Conservation (phyloP, 257 asterid genomes). For the Scutellaria galericulata region DNA sequence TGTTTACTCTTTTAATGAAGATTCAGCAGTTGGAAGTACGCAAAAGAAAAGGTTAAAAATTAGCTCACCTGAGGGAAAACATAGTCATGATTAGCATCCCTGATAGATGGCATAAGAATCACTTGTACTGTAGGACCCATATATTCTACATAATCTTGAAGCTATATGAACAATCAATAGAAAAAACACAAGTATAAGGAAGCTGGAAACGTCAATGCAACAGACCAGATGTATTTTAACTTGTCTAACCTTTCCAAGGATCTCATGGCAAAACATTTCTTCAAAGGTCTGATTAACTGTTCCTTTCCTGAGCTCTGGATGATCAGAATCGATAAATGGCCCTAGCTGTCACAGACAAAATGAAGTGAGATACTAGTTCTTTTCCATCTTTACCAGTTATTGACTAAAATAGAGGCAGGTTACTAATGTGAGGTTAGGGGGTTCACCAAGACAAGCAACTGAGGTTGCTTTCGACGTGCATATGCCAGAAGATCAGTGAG, state of each 20-base stretch:
- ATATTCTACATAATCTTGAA: conserved; percentile 91
- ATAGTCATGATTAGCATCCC: conserved; percentile 95
- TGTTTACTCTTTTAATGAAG: conserved; percentile 26
- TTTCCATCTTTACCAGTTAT: conserved; percentile 24
- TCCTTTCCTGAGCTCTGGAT: conserved; percentile 81
- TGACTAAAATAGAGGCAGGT: conserved; percentile 24
- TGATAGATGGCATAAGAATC: conserved; percentile 84
- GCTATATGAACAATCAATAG: conserved; percentile 52
- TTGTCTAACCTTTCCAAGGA: conserved; percentile 80
- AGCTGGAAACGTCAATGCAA: conserved; percentile 25
- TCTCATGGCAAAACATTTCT: conserved; percentile 70
- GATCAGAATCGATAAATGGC: conserved; percentile 94
- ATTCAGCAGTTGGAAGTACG: conserved; percentile 27
- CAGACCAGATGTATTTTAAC: conserved; percentile 15
- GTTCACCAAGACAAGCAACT: conserved; percentile 78
- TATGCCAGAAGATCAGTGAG: conserved; percentile 83
- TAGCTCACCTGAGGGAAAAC: conserved; percentile 87
- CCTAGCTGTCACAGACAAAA: conserved; percentile 70
- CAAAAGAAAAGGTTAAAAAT: conserved; percentile 11
- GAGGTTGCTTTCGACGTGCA: conserved; percentile 93
- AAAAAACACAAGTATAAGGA: conserved; percentile 26
- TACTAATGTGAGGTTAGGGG: conserved; percentile 13
- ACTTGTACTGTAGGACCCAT: conserved; percentile 87
- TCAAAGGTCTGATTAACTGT: conserved; percentile 65
- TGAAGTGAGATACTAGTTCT: conserved; percentile 34